phyloP scores from a whole-genome alignment of 345 rosid genomes.

The Excoecaria cochinchinensis region DNA sequence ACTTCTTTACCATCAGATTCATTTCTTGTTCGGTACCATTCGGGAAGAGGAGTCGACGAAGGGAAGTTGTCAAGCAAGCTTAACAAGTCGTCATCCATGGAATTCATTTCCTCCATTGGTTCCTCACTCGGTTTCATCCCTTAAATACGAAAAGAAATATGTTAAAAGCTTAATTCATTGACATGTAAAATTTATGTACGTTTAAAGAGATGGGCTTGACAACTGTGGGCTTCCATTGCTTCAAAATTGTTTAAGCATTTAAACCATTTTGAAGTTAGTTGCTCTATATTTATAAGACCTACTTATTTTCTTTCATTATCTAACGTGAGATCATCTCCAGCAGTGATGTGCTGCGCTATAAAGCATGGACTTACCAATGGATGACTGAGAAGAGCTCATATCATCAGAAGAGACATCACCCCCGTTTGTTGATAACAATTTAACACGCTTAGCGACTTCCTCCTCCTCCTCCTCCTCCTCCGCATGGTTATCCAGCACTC shows the following conservation, averaged over 20 bases:
- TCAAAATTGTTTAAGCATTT: too few species aligned
- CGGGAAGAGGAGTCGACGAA: conserved; percentile 56
- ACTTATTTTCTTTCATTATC: too few species aligned
- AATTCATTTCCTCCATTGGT: conserved; percentile 36
- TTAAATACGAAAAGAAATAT: background rate
- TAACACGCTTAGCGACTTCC: conserved; percentile 11
- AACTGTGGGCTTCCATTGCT: too few species aligned
- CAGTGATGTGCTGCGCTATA: too few species aligned
- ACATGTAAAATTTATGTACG: too few species aligned
- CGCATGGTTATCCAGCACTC: background rate
- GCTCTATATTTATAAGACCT: too few species aligned
- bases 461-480: background rate
- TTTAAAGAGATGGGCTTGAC: too few species aligned
- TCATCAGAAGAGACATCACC: conserved; percentile 26
- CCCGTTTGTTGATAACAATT: conserved; percentile 10
- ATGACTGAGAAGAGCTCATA: conserved; percentile 42
- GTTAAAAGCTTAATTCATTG: too few species aligned
- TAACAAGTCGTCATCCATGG: conserved; percentile 60
- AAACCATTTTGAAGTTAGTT: background rate
- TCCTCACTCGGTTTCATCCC: conserved; percentile 37
- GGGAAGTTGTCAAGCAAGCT: conserved; percentile 72
- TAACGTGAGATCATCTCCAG: too few species aligned
- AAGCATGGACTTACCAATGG: conserved; percentile 39
- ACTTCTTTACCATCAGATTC: conserved; percentile 15
- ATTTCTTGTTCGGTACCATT: conserved; percentile 48